Evolutionary conservation across 2,329 filamentous ascomycete species (phyloP), one percentile per base, ranked within the genome.

Genomic region (Aspergillaceae sp.): DNA sequence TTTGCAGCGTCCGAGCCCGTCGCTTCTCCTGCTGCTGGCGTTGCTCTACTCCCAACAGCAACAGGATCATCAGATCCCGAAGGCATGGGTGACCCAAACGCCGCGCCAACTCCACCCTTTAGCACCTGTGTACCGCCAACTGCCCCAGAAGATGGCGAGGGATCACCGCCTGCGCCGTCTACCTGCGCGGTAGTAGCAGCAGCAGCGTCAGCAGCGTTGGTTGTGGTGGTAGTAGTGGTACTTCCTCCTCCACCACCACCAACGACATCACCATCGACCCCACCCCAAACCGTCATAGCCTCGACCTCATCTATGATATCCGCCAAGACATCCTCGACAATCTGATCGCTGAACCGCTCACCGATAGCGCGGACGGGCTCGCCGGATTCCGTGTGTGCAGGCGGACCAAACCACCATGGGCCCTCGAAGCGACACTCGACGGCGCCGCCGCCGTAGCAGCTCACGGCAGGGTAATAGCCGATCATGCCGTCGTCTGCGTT

Each of bases 251-350:
- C 19, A 19, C 19, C 19, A 34, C 58, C 61, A n/a, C 54, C 54
- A 41, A 65, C 59, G 40, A 66, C 51, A 43, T 62, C 58, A 29
- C 61, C 60, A 29, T 67, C 62, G 10, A 64, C 54, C 29, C 59
- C 62, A n/a, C 66, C 64, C 61, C 65, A 83, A 81, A 94, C 69
- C 87, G 92, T 70, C 61, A 67, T 64, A 7, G 67, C 67, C 47
- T 94, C 89, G 42, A 94, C 86, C 68, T 98, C 92, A 60, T 98
- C 92, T 30, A 97, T 76, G 44, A 98, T 78, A 65, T 98, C 92
- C 64, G 89, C 95, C 29, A 95, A 78, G 27, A 96, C 75, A 59
- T 98, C 92, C 69, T 98, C 92, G 9, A 85, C 89, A 50, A 98
- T 90, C 71, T 97, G 91, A 63, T 98, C 90, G 48, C 82, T 80